Conservation (phyloP, 2,329 filamentous ascomycete genomes). For the Colletotrichum coccodes region DNA sequence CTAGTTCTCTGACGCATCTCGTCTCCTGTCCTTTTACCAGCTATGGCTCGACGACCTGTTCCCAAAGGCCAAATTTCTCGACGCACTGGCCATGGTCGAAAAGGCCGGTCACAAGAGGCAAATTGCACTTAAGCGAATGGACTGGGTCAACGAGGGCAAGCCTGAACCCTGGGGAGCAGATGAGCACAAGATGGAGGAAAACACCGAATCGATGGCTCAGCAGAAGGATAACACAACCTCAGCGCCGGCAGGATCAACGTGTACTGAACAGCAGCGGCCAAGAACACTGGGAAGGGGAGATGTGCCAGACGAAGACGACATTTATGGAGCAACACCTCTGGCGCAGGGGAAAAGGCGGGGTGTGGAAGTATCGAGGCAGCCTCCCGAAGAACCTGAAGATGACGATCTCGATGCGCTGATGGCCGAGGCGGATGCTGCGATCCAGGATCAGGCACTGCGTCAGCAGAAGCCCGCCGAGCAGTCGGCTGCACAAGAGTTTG, state of each 20-base stretch:
- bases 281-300: conserved; percentile 46
- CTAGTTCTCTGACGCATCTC: conserved; percentile 84
- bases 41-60: conserved; percentile 97
- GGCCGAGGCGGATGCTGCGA: conserved; percentile 47
- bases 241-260: conserved; percentile 46
- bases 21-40: conserved; percentile 90
- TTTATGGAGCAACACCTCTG: conserved; percentile 65
- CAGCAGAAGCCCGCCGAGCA: background rate
- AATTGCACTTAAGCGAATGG: conserved; percentile 77
- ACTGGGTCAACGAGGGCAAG: conserved; percentile 85
- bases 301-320: conserved; percentile 57
- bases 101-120: conserved; percentile 89
- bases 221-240: conserved; percentile 36
- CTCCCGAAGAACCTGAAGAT: conserved; percentile 40
- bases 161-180: conserved; percentile 53
- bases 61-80: conserved; percentile 92
- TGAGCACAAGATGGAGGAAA: conserved; percentile 38
- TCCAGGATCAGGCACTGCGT: conserved; percentile 32
- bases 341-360: conserved; percentile 1
- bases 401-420: conserved; percentile 57
- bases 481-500: conserved; percentile 53
- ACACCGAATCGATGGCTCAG: conserved; percentile 38
- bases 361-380: background rate
- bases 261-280: conserved; percentile 43
- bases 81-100: conserved; percentile 90